A percentile compares a stretch with the other conserved stretches of the same genome.
Conservation (phyloP, 2,329 filamentous ascomycete genomes). For the Cladosporium sp. region DNA sequence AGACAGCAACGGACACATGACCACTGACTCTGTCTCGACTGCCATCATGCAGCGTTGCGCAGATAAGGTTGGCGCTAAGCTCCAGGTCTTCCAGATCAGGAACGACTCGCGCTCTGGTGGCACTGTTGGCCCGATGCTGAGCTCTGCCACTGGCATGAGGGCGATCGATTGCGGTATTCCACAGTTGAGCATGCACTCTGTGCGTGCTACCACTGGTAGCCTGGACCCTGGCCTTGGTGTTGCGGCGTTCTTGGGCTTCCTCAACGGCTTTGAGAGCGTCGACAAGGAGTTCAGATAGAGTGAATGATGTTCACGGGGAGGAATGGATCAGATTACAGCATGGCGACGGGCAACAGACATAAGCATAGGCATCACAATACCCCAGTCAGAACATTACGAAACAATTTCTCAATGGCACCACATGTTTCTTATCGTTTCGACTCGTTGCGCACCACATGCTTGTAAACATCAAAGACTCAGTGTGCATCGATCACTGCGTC, state of each 20-base stretch:
- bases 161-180: slow-evolving; percentile 86
- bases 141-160: slow-evolving; percentile 74
- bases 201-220: slow-evolving; percentile 82
- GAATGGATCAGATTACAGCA: not conserved
- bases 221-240: slow-evolving; percentile 86
- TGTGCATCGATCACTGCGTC: not conserved
- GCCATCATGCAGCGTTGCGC: slow-evolving; percentile 78
- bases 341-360: not conserved
- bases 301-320: not conserved
- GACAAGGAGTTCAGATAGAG: slow-evolving; percentile 70
- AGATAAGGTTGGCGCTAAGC: slow-evolving; percentile 66
- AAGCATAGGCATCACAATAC: slow-evolving; percentile 11
- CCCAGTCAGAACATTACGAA: not conserved
- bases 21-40: slow-evolving; percentile 83
- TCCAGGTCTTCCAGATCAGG: slow-evolving; percentile 91
- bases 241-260: slow-evolving; percentile 84
- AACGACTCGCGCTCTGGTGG: slow-evolving; percentile 89
- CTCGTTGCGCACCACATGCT: not conserved
- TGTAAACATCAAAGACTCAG: not conserved
- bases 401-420: not conserved
- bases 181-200: slow-evolving; percentile 91
- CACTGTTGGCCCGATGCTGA: slow-evolving; percentile 92
- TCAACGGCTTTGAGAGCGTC: slow-evolving; percentile 81
- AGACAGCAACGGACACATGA: slow-evolving; percentile 94
- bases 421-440: slow-evolving; percentile 13